phyloP scores from a whole-genome alignment of 1,139 yeast species.

The Williopsis jadinii region DNA sequence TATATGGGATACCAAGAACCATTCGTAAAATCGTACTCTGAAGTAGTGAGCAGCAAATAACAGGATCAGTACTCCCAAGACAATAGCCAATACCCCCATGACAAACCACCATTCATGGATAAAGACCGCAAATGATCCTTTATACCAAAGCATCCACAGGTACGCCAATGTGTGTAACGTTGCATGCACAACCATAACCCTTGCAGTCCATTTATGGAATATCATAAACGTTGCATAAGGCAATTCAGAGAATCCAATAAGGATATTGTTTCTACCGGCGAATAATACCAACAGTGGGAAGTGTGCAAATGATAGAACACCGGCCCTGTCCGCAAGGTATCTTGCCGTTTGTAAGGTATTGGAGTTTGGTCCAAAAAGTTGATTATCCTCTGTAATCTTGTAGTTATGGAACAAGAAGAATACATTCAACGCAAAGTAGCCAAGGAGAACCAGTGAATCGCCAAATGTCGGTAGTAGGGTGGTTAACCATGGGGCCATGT shows the following conservation, averaged over 20 bases:
- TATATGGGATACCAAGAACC: conserved; percentile 52
- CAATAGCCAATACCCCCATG: conserved; percentile 47
- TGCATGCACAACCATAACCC: conserved; percentile 33
- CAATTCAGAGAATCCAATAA: conserved; percentile 60
- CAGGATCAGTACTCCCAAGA: conserved; percentile 33
- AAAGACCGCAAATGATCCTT: conserved; percentile 2
- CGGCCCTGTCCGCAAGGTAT: conserved; percentile 57
- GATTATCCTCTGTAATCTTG: conserved; percentile 30
- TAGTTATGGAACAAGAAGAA: conserved; percentile 34
- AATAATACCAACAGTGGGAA: conserved; percentile 48
- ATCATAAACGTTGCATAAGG: conserved; percentile 51
- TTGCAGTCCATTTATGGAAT: conserved; percentile 62
- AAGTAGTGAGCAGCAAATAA: conserved; percentile 39
- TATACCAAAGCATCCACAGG: conserved; percentile 31
- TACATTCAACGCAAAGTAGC: conserved; percentile 36
- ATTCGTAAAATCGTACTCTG: conserved; percentile 51
- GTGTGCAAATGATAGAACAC: conserved; percentile 39
- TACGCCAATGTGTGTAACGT: conserved; percentile 2
- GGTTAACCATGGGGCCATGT: conserved; percentile 20
- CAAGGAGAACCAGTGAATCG: conserved; percentile 40
- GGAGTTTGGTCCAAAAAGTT: conserved; percentile 33
- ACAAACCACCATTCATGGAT: conserved; percentile 19
- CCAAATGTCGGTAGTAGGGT: conserved; percentile 45
- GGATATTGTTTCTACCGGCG: conserved; percentile 62
- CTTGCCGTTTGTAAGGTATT: conserved; percentile 41